Conservation (phyloP, 768 basidiomycete species). For the Coprinopsis cinerea region DNA sequence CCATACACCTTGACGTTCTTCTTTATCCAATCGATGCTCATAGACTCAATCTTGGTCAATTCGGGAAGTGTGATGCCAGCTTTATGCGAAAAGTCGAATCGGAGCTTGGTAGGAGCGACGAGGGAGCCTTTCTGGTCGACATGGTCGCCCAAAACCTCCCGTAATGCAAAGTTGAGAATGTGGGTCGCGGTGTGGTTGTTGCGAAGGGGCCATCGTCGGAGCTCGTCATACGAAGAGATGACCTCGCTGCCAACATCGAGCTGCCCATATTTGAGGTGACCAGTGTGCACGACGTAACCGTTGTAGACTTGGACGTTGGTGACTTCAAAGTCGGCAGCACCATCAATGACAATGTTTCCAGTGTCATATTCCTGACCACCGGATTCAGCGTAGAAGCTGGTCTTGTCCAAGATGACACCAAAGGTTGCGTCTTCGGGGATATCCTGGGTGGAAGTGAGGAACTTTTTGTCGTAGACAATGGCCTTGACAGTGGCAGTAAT, state of each 20-base stretch:
- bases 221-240: slow-evolving; percentile 90
- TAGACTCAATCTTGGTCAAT: slow-evolving; percentile 73
- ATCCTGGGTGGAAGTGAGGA: slow-evolving; percentile 58
- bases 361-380: slow-evolving; percentile 98
- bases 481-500: slow-evolving; percentile 71
- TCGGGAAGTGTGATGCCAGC: slow-evolving; percentile 74
- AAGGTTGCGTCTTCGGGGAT: slow-evolving; percentile 66
- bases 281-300: slow-evolving; percentile 94
- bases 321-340: slow-evolving; percentile 87
- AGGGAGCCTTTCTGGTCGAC: slow-evolving; percentile 98
- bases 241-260: slow-evolving; percentile 77
- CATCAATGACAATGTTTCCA: slow-evolving; percentile 91
- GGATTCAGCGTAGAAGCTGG: slow-evolving; percentile 95
- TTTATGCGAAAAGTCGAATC: slow-evolving; percentile 99
- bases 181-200: slow-evolving; percentile 99
- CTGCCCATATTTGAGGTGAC: slow-evolving; percentile 82
- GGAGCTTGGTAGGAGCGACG: slow-evolving; percentile 90
- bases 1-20: slow-evolving; percentile 85
- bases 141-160: slow-evolving; percentile 94
- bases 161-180: slow-evolving; percentile 90
- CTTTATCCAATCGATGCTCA: slow-evolving; percentile 86
- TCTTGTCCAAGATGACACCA: slow-evolving; percentile 85
- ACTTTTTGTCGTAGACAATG: slow-evolving; percentile 78
- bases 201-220: slow-evolving; percentile 90
- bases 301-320: slow-evolving; percentile 90